Evolutionary conservation across 2,329 filamentous ascomycete species (phyloP).

Genomic region (Colletotrichum siamense): DNA sequence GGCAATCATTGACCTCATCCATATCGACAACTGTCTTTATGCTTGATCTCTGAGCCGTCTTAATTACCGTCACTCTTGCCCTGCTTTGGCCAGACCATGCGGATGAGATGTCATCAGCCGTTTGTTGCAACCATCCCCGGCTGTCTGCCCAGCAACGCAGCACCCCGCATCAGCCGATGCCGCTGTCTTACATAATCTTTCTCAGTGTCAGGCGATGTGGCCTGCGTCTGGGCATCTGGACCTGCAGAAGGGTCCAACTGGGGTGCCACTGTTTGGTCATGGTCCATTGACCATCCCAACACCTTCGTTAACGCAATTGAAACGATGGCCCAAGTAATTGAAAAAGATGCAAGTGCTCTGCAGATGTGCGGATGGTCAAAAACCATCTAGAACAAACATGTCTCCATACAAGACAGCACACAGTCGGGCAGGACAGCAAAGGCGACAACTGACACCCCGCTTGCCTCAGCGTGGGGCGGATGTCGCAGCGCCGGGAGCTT

Average conservation of each 20-base stretch:
- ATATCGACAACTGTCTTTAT: fast-evolving
- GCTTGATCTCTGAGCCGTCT: background rate
- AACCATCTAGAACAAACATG: background rate
- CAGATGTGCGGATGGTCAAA: background rate
- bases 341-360: background rate
- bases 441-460: background rate
- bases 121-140: background rate
- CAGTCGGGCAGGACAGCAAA: background rate
- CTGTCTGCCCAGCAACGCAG: constrained; percentile 6
- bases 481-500: constrained; percentile 12
- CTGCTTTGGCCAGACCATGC: background rate
- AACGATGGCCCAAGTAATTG: background rate
- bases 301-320: background rate
- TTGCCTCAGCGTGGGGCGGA: constrained; percentile 2
- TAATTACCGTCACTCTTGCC: fast-evolving
- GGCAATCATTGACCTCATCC: background rate
- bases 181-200: constrained; percentile 1
- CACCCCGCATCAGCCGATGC: background rate
- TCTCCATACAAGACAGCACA: background rate
- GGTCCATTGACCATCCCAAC: background rate
- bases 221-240: background rate
- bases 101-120: background rate
- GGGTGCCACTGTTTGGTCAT: background rate
- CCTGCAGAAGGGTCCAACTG: background rate
- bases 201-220: background rate